These are phyloP conservation scores for Parachaetomium inaequale DNA, from an alignment of 495 filamentous ascomycete genomes.

Conservation along the genomic window DNA sequence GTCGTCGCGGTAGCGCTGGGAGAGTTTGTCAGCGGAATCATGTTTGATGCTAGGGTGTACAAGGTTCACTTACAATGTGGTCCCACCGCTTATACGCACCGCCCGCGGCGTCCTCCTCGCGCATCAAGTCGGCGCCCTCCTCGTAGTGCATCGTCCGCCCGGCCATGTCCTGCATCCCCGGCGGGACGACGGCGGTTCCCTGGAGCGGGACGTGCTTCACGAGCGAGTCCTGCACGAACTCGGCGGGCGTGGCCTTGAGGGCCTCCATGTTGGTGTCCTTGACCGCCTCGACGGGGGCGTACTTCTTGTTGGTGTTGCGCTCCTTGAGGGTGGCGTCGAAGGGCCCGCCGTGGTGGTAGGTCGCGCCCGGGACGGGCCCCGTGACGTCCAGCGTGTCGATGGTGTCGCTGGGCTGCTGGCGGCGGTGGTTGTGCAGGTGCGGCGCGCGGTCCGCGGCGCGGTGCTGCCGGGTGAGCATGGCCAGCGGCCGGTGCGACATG, in stretches of 20 bases:
- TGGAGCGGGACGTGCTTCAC: slow-evolving; percentile 77
- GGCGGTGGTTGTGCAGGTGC: slow-evolving; percentile 52
- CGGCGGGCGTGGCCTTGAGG: slow-evolving; percentile 74
- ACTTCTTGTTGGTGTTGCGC: slow-evolving; percentile 59
- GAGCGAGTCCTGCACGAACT: slow-evolving; percentile 73
- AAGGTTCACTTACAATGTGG: slow-evolving; percentile 53
- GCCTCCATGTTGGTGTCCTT: slow-evolving; percentile 69
- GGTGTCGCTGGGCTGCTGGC: slow-evolving; percentile 64
- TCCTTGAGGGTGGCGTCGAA: slow-evolving; percentile 79
- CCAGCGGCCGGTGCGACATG: slow-evolving; percentile 59
- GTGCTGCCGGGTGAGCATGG: slow-evolving; percentile 53
- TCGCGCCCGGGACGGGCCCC: slow-evolving; percentile 42
- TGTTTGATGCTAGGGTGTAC: not conserved
- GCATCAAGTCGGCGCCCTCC: slow-evolving; percentile 82
- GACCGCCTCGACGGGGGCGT: slow-evolving; percentile 75
- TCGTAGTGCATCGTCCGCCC: slow-evolving; percentile 74
- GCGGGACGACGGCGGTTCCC: slow-evolving; percentile 72
- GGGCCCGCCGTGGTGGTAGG: slow-evolving; percentile 93
- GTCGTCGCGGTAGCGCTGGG: slow-evolving; percentile 62
- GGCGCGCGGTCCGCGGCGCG: slow-evolving; percentile 60
- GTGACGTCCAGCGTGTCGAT: slow-evolving; percentile 75
- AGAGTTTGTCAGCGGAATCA: slow-evolving; percentile 6
- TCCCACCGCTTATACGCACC: slow-evolving; percentile 65
- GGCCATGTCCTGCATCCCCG: slow-evolving; percentile 61
- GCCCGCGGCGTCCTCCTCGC: slow-evolving; percentile 57